phyloP scores from a whole-genome alignment of 768 basidiomycete genomes.

The Brasilioporus rufonigricans region DNA sequence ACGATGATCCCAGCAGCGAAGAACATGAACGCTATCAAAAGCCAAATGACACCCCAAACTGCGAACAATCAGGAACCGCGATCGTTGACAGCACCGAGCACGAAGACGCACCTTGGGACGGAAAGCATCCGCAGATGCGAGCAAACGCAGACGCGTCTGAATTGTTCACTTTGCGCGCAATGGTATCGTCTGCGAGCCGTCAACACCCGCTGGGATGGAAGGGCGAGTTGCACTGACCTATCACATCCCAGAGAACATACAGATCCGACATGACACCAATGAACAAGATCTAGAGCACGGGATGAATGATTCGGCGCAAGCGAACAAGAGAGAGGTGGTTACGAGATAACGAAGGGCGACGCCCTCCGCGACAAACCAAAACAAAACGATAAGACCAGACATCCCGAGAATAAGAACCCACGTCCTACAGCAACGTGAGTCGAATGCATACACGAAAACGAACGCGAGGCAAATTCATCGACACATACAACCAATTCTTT shows the following conservation, averaged over 20 bases:
- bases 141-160: constrained; percentile 88
- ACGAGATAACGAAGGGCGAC: constrained; percentile 78
- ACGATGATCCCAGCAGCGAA: constrained; percentile 76
- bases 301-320: not conserved
- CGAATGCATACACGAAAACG: not conserved
- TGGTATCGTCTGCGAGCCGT: constrained; percentile 64
- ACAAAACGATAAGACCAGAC: constrained; percentile 73
- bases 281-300: constrained; percentile 58
- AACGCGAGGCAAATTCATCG: not conserved
- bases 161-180: constrained; percentile 79
- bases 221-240: constrained; percentile 46
- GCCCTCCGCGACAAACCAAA: constrained; percentile 80
- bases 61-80: constrained; percentile 4
- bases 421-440: constrained; percentile 43
- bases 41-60: constrained; percentile 93
- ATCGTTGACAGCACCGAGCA: not conserved
- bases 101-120: constrained; percentile 59
- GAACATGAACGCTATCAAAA: constrained; percentile 68
- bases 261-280: constrained; percentile 86
- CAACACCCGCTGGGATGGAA: not conserved
- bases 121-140: constrained; percentile 80
- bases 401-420: constrained; percentile 79
- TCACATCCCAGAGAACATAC: constrained; percentile 86
- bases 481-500: constrained; percentile 64
- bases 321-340: constrained; percentile 16